phyloP scores from a whole-genome alignment of 1,284 basidiomycete species.

The Cutaneotrichosporon spelunceum region DNA sequence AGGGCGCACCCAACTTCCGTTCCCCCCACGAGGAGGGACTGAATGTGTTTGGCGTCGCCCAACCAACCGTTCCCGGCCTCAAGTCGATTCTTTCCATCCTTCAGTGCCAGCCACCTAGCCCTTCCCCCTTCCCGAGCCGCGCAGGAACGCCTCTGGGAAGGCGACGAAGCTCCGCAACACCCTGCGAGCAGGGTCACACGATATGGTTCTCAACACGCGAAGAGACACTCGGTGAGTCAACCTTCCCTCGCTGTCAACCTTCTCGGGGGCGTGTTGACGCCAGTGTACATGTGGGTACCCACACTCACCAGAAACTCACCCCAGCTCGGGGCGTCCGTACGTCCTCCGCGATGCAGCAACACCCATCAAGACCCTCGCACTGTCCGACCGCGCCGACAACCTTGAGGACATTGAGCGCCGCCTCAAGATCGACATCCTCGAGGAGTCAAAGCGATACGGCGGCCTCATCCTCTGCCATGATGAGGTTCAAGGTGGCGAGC shows the following conservation, averaged over 20 bases:
- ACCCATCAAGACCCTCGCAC: conserved; percentile 72
- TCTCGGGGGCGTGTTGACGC: conserved; percentile 13
- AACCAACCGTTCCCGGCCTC: conserved; percentile 89
- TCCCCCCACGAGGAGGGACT: conserved; percentile 70
- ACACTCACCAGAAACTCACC: conserved; percentile 59
- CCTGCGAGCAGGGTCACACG: conserved; percentile 35
- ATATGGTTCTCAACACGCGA: conserved; percentile 58
- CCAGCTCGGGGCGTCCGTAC: conserved; percentile 85
- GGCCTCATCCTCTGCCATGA: conserved; percentile 87
- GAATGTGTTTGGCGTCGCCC: conserved; percentile 89
- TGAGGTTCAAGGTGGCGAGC: conserved; percentile 71
- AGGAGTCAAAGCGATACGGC: conserved; percentile 79
- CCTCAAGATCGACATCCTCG: conserved; percentile 88
- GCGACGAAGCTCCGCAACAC: conserved; percentile 14
- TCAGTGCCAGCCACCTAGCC: conserved; percentile 62
- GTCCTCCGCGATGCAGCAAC: conserved; percentile 89
- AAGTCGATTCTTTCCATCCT: conserved; percentile 87
- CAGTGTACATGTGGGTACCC: conserved; percentile 40
- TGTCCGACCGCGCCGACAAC: conserved; percentile 91
- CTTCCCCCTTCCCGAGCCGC: conserved; percentile 4
- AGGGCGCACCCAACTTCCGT: conserved; percentile 93
- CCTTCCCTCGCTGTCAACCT: not conserved
- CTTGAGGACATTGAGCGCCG: conserved; percentile 91
- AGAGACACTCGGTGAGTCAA: conserved; percentile 49
- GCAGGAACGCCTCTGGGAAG: conserved; percentile 14